A percentile compares a stretch with the other conserved stretches of the same genome.
Conservation (phyloP, 768 basidiomycete genomes). For the Tricholoma sp. region DNA sequence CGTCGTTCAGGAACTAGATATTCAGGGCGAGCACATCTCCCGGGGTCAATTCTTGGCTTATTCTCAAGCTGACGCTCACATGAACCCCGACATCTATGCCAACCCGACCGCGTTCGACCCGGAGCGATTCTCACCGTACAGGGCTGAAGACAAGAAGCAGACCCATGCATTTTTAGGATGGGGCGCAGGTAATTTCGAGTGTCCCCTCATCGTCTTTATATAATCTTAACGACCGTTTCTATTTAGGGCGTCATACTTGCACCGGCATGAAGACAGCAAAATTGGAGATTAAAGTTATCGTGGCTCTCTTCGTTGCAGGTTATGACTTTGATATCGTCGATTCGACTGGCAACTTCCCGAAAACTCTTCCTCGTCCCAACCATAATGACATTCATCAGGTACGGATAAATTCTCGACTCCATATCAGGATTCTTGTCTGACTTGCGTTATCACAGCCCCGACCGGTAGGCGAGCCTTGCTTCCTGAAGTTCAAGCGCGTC, state of each 20-base stretch:
- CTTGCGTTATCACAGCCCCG: not conserved
- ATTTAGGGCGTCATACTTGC: constrained; percentile 36
- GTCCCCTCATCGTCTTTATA: not conserved
- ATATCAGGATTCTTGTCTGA: not conserved
- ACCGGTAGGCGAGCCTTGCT: not conserved
- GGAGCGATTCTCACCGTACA: constrained; percentile 21
- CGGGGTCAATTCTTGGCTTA: constrained; percentile 34
- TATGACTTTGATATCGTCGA: constrained; percentile 35
- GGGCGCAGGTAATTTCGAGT: constrained; percentile 30
- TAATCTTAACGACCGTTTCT: not conserved
- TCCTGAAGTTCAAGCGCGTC: not conserved
- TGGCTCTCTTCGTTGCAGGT: constrained; percentile 27
- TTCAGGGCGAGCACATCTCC: constrained; percentile 15
- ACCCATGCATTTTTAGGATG: constrained; percentile 31
- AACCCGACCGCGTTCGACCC: constrained; percentile 33
- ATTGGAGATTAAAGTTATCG: constrained; percentile 32
- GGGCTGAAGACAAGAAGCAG: constrained; percentile 33
- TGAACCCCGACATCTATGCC: constrained; percentile 32
- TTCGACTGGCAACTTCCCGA: constrained; percentile 21
- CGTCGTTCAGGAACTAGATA: constrained; percentile 18
- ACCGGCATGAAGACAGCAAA: constrained; percentile 35
- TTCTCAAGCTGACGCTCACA: constrained; percentile 26
- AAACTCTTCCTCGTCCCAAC: constrained; percentile 22
- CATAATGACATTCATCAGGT: constrained; percentile 30
- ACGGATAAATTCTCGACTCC: not conserved